Evolutionary conservation across 2,329 filamentous ascomycete genomes (phyloP).

Genomic region (Colletotrichum eleusines): DNA sequence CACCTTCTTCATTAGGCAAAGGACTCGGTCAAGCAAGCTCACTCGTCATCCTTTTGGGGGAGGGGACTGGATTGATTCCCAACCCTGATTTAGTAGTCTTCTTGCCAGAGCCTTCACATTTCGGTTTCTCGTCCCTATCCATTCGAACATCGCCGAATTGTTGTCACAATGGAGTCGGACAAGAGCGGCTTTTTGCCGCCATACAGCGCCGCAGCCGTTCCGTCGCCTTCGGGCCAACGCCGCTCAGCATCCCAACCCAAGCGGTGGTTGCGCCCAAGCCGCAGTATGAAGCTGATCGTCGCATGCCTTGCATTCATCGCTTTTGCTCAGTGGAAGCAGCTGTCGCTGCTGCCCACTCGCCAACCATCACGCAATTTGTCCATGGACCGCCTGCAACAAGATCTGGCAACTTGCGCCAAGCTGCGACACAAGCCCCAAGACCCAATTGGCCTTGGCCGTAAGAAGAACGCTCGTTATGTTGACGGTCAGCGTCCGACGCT

Average conservation of each 20-base stretch:
- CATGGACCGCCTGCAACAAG: slow-evolving; percentile 62
- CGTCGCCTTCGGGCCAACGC: slow-evolving; percentile 43
- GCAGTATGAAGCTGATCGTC: slow-evolving; percentile 50
- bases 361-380: slow-evolving; percentile 57
- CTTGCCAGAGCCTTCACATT: neutral
- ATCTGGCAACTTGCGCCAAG: slow-evolving; percentile 67
- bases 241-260: slow-evolving; percentile 15
- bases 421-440: slow-evolving; percentile 67
- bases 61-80: neutral
- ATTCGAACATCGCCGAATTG: slow-evolving; percentile 2
- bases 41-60: slow-evolving; percentile 19
- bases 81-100: slow-evolving; percentile 10
- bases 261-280: slow-evolving; percentile 35
- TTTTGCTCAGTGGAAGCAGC: slow-evolving; percentile 62
- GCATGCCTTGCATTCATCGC: slow-evolving; percentile 64
- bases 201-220: slow-evolving; percentile 52
- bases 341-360: slow-evolving; percentile 42
- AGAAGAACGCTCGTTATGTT: slow-evolving; percentile 71
- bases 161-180: slow-evolving; percentile 46
- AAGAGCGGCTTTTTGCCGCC: slow-evolving; percentile 58
- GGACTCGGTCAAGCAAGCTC: slow-evolving; percentile 12
- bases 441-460: slow-evolving; percentile 66
- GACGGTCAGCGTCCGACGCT: slow-evolving; percentile 70
- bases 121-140: neutral
- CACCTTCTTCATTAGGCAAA: slow-evolving; percentile 40